phyloP scores from a whole-genome alignment of 2,329 filamentous ascomycete genomes.

The Ceratocystis cubensis region DNA sequence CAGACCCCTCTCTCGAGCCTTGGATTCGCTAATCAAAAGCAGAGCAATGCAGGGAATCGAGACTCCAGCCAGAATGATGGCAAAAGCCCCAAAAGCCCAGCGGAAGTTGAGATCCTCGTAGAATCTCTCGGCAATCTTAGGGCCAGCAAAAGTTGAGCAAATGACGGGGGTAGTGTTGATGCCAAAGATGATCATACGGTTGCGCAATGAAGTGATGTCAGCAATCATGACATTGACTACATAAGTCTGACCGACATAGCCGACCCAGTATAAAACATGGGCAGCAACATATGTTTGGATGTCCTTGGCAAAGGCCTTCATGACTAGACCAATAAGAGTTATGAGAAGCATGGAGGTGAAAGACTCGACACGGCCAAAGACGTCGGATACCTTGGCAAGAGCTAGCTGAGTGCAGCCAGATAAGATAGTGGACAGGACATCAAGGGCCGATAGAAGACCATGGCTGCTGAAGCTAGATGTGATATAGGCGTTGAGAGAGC shows the following conservation, averaged over 20 bases:
- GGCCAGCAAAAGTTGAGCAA: slow-evolving; percentile 35
- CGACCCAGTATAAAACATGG: slow-evolving; percentile 52
- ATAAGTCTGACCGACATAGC: slow-evolving; percentile 34
- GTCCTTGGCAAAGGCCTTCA: slow-evolving; percentile 49
- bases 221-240: slow-evolving; percentile 33
- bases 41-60: slow-evolving; percentile 29
- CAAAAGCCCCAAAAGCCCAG: slow-evolving; percentile 48
- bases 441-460: slow-evolving; percentile 52
- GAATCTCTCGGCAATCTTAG: slow-evolving; percentile 32
- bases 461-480: slow-evolving; percentile 53
- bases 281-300: slow-evolving; percentile 48
- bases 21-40: slow-evolving; percentile 32
- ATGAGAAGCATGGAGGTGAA: slow-evolving; percentile 34
- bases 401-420: slow-evolving; percentile 31
- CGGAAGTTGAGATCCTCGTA: slow-evolving; percentile 31
- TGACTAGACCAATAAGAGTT: slow-evolving; percentile 42
- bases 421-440: slow-evolving; percentile 43
- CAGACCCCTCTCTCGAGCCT: slow-evolving; percentile 38
- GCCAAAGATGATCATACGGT: slow-evolving; percentile 34
- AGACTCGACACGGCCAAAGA: slow-evolving; percentile 37
- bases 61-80: slow-evolving; percentile 46
- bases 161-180: slow-evolving; percentile 36
- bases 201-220: slow-evolving; percentile 33
- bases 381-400: slow-evolving; percentile 38
- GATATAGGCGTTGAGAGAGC: slow-evolving; percentile 49